phyloP scores from a whole-genome alignment of 148 eudicot genomes.

The Rhododendron henanense region DNA sequence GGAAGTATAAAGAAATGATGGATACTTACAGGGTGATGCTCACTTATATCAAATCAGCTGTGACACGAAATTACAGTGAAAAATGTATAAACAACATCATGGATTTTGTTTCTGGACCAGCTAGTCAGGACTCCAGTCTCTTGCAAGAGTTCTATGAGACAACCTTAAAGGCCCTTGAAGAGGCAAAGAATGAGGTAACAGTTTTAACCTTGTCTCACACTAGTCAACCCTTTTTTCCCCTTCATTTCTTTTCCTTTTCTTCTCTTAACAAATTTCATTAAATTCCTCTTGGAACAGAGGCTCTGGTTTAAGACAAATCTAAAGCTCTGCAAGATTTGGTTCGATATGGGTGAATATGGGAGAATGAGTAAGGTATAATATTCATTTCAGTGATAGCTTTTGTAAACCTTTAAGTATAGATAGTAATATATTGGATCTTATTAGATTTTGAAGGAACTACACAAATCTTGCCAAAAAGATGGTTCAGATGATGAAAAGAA shows the following conservation, averaged over 20 bases:
- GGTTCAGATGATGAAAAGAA: slow-evolving; percentile 98
- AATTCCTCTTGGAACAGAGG: slow-evolving; percentile 45
- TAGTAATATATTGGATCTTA: neutral
- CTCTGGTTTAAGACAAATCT: slow-evolving; percentile 98
- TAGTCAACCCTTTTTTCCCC: neutral
- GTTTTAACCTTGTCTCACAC: neutral
- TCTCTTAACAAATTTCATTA: neutral
- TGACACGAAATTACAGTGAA: slow-evolving; percentile 94
- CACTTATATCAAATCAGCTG: slow-evolving; percentile 92
- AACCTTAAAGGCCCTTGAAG: slow-evolving; percentile 92
- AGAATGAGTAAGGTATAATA: slow-evolving; percentile 85
- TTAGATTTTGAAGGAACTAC: slow-evolving; percentile 97
- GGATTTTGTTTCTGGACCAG: slow-evolving; percentile 98
- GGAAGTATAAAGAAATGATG: slow-evolving; percentile 94
- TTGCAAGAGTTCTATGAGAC: slow-evolving; percentile 92
- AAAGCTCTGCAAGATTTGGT: slow-evolving; percentile 98
- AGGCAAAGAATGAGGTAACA: slow-evolving; percentile 96
- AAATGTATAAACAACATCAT: slow-evolving; percentile 94
- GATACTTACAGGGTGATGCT: slow-evolving; percentile 94
- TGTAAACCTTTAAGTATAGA: neutral
- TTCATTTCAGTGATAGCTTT: neutral
- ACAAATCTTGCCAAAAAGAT: slow-evolving; percentile 93
- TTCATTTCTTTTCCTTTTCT: neutral
- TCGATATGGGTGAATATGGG: slow-evolving; percentile 98
- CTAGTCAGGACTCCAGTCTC: slow-evolving; percentile 84